Conservation (phyloP, 1,284 basidiomycete genomes). For the Marasmius sp. region DNA sequence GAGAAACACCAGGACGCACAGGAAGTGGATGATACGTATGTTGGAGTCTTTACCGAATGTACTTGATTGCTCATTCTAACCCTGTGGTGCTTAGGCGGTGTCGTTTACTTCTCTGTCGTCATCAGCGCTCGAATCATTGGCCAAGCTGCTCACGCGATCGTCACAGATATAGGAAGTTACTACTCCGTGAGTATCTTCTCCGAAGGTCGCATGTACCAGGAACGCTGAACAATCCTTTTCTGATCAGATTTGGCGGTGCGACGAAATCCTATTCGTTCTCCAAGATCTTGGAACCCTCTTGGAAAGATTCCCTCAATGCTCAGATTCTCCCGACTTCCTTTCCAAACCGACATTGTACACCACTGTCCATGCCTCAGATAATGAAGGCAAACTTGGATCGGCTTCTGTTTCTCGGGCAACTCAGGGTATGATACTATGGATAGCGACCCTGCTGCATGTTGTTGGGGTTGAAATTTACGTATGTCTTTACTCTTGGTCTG, state of each 20-base stretch:
- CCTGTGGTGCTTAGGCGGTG: slow-evolving; percentile 17
- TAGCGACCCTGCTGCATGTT: slow-evolving; percentile 22
- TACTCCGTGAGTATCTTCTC: slow-evolving; percentile 19
- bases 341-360: slow-evolving; percentile 16
- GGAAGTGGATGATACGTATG: slow-evolving; percentile 30
- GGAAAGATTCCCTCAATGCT: slow-evolving; percentile 21
- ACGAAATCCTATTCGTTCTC: slow-evolving; percentile 22
- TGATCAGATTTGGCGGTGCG: slow-evolving; percentile 26
- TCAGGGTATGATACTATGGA: slow-evolving; percentile 26
- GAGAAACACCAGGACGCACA: slow-evolving; percentile 23
- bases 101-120: slow-evolving; percentile 19
- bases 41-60: background rate
- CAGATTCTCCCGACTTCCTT: slow-evolving; percentile 3
- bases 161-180: slow-evolving; percentile 23
- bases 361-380: slow-evolving; percentile 19
- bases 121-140: slow-evolving; percentile 21
- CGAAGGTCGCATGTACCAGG: no score
- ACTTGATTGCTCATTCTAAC: background rate
- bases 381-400: slow-evolving; percentile 12
- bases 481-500: slow-evolving; percentile 1
- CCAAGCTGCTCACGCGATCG: slow-evolving; percentile 18
- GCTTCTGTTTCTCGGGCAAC: slow-evolving; percentile 19
- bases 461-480: slow-evolving; percentile 26
- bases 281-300: slow-evolving; percentile 7
- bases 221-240: background rate